Evolutionary conservation across 805 yeast species (phyloP).

Genomic region (Yarrowia divulgata): DNA sequence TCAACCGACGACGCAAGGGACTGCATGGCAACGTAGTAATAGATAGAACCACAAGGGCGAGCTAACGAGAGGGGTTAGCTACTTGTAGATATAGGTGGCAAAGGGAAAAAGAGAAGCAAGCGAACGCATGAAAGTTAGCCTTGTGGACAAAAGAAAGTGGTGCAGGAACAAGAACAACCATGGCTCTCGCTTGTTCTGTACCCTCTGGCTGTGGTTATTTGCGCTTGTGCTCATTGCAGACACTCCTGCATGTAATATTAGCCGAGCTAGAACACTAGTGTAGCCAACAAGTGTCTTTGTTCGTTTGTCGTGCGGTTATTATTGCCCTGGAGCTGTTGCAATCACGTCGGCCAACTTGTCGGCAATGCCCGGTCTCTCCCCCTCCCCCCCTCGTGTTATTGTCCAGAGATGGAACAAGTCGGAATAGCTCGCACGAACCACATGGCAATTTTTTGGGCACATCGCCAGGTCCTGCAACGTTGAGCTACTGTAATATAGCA

Average conservation of each 20-base stretch:
- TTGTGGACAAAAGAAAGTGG: neutral
- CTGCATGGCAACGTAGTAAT: slow-evolving; percentile 25
- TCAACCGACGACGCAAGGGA: slow-evolving; percentile 37
- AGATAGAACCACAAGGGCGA: slow-evolving; percentile 11
- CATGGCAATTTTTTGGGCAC: neutral
- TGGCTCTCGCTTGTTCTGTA: neutral
- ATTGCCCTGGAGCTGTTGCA: neutral
- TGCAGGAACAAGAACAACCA: neutral
- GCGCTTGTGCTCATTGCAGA: neutral
- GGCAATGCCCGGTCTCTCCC: neutral
- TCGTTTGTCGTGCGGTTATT: slow-evolving; percentile 1
- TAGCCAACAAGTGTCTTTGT: slow-evolving; percentile 1
- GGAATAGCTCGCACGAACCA: neutral
- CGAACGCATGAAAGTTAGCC: neutral
- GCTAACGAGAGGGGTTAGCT: slow-evolving; percentile 28
- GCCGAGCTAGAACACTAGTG: slow-evolving; percentile 13
- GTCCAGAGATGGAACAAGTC: too few relatives aligned
- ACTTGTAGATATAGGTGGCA: neutral
- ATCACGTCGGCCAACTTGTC: neutral
- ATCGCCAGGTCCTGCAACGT: slow-evolving; percentile 1
- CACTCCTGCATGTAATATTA: slow-evolving; percentile 17
- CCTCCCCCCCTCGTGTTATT: neutral
- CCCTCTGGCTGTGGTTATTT: neutral
- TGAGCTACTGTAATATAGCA: neutral
- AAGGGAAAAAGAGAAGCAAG: neutral